Evolutionary conservation across 345 rosid species (phyloP).

Genomic region (Bruguiera sexangula): DNA sequence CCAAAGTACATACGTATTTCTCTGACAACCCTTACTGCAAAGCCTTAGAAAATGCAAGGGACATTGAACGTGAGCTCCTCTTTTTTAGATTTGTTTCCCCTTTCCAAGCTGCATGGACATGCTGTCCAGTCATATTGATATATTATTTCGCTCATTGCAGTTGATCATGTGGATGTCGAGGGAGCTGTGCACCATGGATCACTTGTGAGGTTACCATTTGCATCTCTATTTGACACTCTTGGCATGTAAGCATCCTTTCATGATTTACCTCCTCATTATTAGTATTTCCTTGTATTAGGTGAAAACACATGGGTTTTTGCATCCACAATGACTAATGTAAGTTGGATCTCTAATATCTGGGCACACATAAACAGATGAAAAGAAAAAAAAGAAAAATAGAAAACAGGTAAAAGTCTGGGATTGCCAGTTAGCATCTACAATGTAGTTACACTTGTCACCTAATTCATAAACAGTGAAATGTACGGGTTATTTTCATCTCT

Average conservation of each 20-base stretch:
- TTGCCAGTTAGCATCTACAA: background rate
- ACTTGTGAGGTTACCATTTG: constrained; percentile 77
- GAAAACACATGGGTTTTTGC: background rate
- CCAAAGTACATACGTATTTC: constrained; percentile 47
- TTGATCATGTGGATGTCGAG: constrained; percentile 82
- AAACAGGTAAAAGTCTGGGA: too few species aligned
- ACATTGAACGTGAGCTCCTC: constrained; percentile 69
- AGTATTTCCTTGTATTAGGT: background rate
- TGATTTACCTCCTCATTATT: background rate
- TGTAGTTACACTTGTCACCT: background rate
- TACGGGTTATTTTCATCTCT: background rate
- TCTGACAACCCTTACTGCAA: constrained; percentile 78
- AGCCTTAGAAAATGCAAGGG: constrained; percentile 83
- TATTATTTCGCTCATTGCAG: constrained; percentile 40
- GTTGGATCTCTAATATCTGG: background rate
- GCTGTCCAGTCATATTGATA: background rate
- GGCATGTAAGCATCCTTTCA: constrained; percentile 62
- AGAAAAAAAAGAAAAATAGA: too few species aligned
- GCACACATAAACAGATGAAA: too few species aligned
- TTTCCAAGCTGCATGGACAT: background rate
- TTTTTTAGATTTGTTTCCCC: background rate
- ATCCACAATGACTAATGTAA: background rate
- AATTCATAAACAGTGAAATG: too few species aligned
- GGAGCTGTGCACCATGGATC: constrained; percentile 57
- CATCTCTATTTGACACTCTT: constrained; percentile 84